Base-by-base conservation (phyloP, 257 asterid genomes). In the Solanum medicagineum region DNA sequence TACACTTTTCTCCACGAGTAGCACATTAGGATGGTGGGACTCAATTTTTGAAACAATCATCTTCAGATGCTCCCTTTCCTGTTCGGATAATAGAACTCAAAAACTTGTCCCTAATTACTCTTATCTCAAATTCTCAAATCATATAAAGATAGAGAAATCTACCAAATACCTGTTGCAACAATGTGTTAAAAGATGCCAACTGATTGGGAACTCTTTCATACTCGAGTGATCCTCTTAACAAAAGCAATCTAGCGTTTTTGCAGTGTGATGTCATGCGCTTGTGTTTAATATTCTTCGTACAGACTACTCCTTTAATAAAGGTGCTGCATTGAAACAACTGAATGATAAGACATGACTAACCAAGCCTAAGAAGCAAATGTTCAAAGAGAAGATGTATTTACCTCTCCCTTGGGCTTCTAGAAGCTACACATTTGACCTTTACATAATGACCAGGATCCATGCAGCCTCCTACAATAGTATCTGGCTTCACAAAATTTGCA, bases 381-480 rank as follows among this genome's bases (percentile, higher is more conserved):
- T 86, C 89, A 66, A 66, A 80, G 40, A 65, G 73, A 65, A 69
- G 56, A n/a, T 20, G 65, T 15, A 69, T 19, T 57, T 93, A 97
- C 99, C 99, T 95, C 57, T 94, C 95, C 19, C 88, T 81, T 69
- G 97, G 97, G 86, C 68, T 87, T 89, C 99, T 99, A 4, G 99
- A 92, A 79, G 99, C 99, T 40, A 97, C 91, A 90, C 98, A 94
- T 90, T 97, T 97, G 86, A 97, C 92, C 89, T 94, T 97, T 59
- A 95, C 90, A 87, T 97, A 97, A 85, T 95, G 91, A 75, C 93
- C 93, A 1, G 99, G 99, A 88, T 97, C 99, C 99, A 97, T 97
- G 91, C 99, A 95, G 80, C 99, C 98, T 81, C 98, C 99, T 89
- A 89, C 89, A 87, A 94, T 93, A 17, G 97, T 92, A 91, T 97